These are phyloP conservation scores for Cystobasidium ongulense DNA, from an alignment of 768 basidiomycete species.

Conservation along the genomic window DNA sequence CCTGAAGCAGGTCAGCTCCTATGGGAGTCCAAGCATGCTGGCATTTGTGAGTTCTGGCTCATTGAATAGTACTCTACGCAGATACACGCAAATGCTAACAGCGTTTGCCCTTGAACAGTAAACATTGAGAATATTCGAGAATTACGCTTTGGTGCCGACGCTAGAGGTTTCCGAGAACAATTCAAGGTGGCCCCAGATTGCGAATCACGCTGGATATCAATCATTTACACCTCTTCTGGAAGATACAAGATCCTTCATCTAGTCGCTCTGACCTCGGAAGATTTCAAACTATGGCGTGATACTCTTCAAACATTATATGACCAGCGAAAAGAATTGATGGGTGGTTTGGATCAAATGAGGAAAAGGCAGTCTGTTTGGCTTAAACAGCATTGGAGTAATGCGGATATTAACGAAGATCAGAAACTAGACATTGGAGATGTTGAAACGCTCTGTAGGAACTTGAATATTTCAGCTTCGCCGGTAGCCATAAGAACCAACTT, in stretches of 20 bases:
- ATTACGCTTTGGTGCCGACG: slow-evolving; percentile 32
- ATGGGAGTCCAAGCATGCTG: slow-evolving; percentile 33
- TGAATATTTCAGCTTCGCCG: slow-evolving; percentile 26
- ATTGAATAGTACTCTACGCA: background rate
- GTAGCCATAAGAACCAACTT: slow-evolving; percentile 16
- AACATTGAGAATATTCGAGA: slow-evolving; percentile 30
- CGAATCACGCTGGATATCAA: slow-evolving; percentile 29
- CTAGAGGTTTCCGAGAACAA: slow-evolving; percentile 24
- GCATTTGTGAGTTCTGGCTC: slow-evolving; percentile 7
- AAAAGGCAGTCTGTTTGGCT: slow-evolving; percentile 29
- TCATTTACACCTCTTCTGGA: slow-evolving; percentile 29
- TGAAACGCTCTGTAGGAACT: background rate
- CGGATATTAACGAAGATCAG: slow-evolving; percentile 28
- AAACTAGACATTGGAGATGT: slow-evolving; percentile 27
- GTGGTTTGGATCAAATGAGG: slow-evolving; percentile 22
- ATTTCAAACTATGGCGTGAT: slow-evolving; percentile 19
- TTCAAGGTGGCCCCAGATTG: slow-evolving; percentile 22
- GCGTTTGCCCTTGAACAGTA: background rate
- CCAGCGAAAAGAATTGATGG: slow-evolving; percentile 30
- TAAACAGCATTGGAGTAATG: slow-evolving; percentile 28
- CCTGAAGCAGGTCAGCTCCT: slow-evolving; percentile 31
- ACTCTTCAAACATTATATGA: slow-evolving; percentile 21
- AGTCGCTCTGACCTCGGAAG: slow-evolving; percentile 21
- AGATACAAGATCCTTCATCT: slow-evolving; percentile 33
- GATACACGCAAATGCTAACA: background rate